These are phyloP conservation scores for Phytophthora fragariae DNA, from an alignment of 352 stramenopile genomes.

Conservation along the genomic window DNA sequence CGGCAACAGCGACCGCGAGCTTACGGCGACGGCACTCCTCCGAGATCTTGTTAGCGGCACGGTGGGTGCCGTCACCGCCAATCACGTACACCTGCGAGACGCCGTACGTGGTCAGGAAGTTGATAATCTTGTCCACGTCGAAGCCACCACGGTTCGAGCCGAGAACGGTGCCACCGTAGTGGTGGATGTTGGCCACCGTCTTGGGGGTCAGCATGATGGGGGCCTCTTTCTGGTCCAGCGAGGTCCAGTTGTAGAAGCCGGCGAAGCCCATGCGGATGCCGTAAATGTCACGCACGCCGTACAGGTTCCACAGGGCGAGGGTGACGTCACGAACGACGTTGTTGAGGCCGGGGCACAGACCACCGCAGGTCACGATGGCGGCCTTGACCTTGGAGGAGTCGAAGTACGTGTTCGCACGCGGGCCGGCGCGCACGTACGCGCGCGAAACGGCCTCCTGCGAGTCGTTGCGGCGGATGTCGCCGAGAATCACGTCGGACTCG, in stretches of 20 bases:
- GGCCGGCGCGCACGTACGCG: constrained; percentile 83
- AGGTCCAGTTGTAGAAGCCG: constrained; percentile 86
- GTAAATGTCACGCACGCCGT: constrained; percentile 86
- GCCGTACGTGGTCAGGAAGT: constrained; percentile 90
- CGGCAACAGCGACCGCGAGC: constrained; percentile 94
- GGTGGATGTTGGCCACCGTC: constrained; percentile 82
- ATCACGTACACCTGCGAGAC: constrained; percentile 98
- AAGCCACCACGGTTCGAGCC: constrained; percentile 96
- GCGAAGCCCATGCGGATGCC: constrained; percentile 86
- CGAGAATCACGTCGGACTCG: constrained; percentile 81
- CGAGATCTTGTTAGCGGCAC: constrained; percentile 93
- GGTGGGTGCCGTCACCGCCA: constrained; percentile 98
- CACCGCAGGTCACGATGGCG: constrained; percentile 94
- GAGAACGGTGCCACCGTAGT: constrained; percentile 95
- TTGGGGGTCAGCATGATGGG: constrained; percentile 80
- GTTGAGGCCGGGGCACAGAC: constrained; percentile 98
- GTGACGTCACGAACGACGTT: constrained; percentile 98
- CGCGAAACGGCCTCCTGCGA: constrained; percentile 71
- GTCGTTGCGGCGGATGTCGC: constrained; percentile 81
- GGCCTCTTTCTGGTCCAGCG: constrained; percentile 79
- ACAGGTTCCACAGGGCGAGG: constrained; percentile 91
- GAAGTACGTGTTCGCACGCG: constrained; percentile 76
- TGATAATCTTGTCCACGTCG: constrained; percentile 97
- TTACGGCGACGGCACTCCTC: constrained; percentile 77
- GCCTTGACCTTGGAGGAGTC: constrained; percentile 83